Evolutionary conservation across 768 basidiomycete genomes (phyloP).

Genomic region (Tricholoma flavovirens): DNA sequence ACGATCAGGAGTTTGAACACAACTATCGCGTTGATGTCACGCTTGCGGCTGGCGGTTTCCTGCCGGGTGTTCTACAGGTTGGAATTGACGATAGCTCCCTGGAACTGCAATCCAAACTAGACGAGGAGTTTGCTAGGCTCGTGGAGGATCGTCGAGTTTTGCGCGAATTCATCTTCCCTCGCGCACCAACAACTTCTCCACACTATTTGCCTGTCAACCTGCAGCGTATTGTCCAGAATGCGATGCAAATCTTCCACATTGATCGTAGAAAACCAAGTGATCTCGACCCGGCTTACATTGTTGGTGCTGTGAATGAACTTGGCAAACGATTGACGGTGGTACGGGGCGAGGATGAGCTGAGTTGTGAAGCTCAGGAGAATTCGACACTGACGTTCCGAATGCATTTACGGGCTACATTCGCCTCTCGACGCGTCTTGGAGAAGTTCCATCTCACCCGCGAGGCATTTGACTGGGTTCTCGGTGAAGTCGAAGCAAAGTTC

Average conservation of each 20-base stretch:
- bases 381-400: constrained; percentile 91
- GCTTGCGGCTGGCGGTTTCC: constrained; percentile 74
- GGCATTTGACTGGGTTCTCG: constrained; percentile 97
- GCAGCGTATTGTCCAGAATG: constrained; percentile 91
- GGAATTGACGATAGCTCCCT: constrained; percentile 82
- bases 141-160: constrained; percentile 70
- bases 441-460: constrained; percentile 83
- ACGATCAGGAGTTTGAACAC: constrained; percentile 79
- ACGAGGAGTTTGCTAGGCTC: constrained; percentile 60
- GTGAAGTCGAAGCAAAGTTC: constrained; percentile 95
- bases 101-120: constrained; percentile 79
- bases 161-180: constrained; percentile 80
- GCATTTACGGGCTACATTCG: constrained; percentile 86
- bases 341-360: constrained; percentile 77
- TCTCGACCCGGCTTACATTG: constrained; percentile 81
- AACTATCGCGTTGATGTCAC: constrained; percentile 95
- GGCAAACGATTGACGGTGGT: constrained; percentile 75
- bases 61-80: constrained; percentile 74
- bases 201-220: constrained; percentile 96
- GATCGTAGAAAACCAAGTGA: constrained; percentile 92
- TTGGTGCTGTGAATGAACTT: constrained; percentile 74
- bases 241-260: constrained; percentile 94
- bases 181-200: constrained; percentile 59
- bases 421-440: constrained; percentile 82
- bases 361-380: constrained; percentile 75